phyloP scores from a whole-genome alignment of 1,284 basidiomycete species.

The Meira nashicola region DNA sequence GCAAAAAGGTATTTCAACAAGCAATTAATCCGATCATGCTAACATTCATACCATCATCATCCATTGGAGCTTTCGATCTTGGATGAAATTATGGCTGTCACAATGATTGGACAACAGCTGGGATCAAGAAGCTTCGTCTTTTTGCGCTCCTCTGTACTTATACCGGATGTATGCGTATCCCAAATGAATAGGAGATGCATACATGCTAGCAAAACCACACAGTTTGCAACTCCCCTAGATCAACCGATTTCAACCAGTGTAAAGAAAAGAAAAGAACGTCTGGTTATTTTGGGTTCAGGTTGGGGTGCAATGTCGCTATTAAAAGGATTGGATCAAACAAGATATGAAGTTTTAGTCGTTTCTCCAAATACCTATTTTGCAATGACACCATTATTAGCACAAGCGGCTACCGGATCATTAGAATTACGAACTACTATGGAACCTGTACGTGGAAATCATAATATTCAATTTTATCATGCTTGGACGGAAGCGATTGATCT shows the following conservation, averaged over 20 bases:
- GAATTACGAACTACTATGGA: conserved; percentile 64
- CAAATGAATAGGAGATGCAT: too few species aligned
- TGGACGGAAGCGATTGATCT: conserved; percentile 48
- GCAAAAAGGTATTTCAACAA: too few species aligned
- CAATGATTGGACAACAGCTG: too few species aligned
- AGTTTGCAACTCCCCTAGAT: too few species aligned
- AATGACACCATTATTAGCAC: conserved; percentile 30
- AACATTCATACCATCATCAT: too few species aligned
- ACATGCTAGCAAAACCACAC: too few species aligned
- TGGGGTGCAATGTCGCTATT: conserved; percentile 68
- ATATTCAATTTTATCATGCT: conserved; percentile 53
- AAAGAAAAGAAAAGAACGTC: conserved; percentile 63
- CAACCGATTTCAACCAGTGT: background rate
- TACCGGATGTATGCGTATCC: too few species aligned
- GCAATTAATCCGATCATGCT: too few species aligned
- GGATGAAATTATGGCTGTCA: too few species aligned
- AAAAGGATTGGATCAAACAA: conserved; percentile 18
- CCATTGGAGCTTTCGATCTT: too few species aligned
- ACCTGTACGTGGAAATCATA: conserved; percentile 60
- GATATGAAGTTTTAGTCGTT: conserved; percentile 27
- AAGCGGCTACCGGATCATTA: conserved; percentile 53
- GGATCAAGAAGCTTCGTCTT: too few species aligned
- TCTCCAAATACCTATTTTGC: conserved; percentile 46
- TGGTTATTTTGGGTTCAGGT: conserved; percentile 76
- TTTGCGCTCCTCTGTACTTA: too few species aligned